Conservation (phyloP, 306 rosid species). For the Styphnolobium japonicum region DNA sequence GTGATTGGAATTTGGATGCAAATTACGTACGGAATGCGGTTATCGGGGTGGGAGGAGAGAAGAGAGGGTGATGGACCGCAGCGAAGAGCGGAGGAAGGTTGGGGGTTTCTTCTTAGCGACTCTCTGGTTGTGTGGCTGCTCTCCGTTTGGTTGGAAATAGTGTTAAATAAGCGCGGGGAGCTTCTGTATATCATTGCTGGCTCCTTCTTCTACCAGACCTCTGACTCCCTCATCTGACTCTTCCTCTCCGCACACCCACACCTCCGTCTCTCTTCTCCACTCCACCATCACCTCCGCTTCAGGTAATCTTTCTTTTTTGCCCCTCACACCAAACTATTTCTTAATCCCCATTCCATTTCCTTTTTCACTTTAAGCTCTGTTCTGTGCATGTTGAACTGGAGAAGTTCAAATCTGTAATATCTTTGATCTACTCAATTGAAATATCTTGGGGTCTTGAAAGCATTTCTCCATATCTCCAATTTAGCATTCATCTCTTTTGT, state of each 20-base stretch:
- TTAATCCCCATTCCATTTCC: not conserved
- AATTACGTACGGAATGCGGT: too few species aligned
- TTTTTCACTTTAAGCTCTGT: too few species aligned
- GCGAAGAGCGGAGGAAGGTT: conserved; percentile 21
- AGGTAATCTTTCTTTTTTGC: conserved; percentile 55
- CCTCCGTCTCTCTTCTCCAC: conserved; percentile 88
- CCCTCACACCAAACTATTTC: too few species aligned
- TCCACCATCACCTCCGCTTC: conserved; percentile 68
- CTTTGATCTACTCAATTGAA: not conserved
- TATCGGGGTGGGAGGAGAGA: too few species aligned
- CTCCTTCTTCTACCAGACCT: conserved; percentile 58
- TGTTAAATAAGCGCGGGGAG: conserved; percentile 45
- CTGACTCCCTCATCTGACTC: conserved; percentile 51
- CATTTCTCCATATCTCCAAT: too few species aligned
- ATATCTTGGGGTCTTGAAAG: not conserved
- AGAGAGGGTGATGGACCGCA: conserved; percentile 34
- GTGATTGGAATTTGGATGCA: too few species aligned
- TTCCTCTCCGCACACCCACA: conserved; percentile 35
- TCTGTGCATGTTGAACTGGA: too few species aligned
- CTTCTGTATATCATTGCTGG: conserved; percentile 59
- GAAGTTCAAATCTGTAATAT: not conserved
- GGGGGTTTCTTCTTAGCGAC: conserved; percentile 60
- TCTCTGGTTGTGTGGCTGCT: conserved; percentile 55
- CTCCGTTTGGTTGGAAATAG: conserved; percentile 55
- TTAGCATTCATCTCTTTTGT: too few species aligned